Evolutionary conservation across 768 basidiomycete species (phyloP).

Genomic region (Podaxis pistillaris): DNA sequence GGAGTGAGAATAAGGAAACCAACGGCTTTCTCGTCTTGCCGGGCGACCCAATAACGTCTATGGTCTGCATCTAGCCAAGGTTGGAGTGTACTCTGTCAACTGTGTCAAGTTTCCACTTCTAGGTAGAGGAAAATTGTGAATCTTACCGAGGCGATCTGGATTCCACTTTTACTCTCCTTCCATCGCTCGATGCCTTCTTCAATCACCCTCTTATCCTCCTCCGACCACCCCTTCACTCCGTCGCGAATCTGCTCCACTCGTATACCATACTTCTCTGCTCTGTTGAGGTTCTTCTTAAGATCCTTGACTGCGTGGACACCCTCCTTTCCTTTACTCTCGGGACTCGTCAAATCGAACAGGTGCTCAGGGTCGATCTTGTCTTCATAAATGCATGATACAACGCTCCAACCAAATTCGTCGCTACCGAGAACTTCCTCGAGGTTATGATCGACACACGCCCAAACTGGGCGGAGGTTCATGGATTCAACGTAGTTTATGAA

Average conservation of each 20-base stretch:
- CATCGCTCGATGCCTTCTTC: neutral
- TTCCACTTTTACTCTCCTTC: neutral
- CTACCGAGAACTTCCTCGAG: slow-evolving; percentile 49
- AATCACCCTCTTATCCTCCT: neutral
- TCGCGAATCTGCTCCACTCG: slow-evolving; percentile 41
- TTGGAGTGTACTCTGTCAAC: slow-evolving; percentile 34
- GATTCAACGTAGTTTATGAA: slow-evolving; percentile 44
- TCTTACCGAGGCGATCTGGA: neutral
- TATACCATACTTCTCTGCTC: slow-evolving; percentile 55
- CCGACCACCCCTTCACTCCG: neutral
- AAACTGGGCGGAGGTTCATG: slow-evolving; percentile 51
- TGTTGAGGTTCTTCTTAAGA: slow-evolving; percentile 58
- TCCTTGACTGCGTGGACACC: slow-evolving; percentile 48
- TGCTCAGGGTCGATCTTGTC: neutral
- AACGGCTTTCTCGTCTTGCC: slow-evolving; percentile 34
- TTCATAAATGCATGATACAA: slow-evolving; percentile 54
- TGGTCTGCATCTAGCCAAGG: slow-evolving; percentile 58
- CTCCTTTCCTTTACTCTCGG: slow-evolving; percentile 38
- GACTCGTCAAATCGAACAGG: neutral
- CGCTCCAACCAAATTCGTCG: slow-evolving; percentile 51
- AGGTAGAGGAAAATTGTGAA: neutral
- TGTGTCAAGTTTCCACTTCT: neutral
- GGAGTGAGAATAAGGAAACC: slow-evolving; percentile 52
- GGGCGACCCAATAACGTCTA: slow-evolving; percentile 56
- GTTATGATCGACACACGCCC: slow-evolving; percentile 55